Evolutionary conservation across 169 alveolate genomes (phyloP).

Genomic region (Hammondia hammondi): DNA sequence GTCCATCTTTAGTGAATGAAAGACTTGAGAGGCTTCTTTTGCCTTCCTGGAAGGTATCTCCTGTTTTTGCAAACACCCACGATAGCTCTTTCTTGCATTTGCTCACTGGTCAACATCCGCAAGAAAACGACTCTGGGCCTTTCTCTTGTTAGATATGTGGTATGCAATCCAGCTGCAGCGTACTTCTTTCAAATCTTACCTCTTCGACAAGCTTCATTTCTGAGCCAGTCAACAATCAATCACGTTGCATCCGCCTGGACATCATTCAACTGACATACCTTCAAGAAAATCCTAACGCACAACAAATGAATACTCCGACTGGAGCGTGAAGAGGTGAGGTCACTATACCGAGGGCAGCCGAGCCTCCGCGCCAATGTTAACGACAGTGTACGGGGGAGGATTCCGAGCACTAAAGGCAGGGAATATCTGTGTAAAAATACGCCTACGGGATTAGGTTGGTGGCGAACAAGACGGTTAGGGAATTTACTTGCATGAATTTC

Average conservation of each 20-base stretch:
- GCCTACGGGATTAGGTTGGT: neutral
- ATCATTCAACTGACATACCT: neutral
- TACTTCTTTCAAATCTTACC: neutral
- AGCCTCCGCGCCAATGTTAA: slow-evolving; percentile 59
- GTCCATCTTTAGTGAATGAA: neutral
- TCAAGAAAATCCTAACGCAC: neutral
- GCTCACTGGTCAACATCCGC: slow-evolving; percentile 15
- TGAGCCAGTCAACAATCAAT: neutral
- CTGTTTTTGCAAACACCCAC: neutral
- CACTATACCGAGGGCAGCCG: slow-evolving; percentile 30
- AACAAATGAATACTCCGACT: neutral
- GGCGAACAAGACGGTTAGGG: neutral
- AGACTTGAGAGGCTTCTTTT: neutral
- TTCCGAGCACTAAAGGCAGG: slow-evolving; percentile 31
- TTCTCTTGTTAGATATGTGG: neutral
- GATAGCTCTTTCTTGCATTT: neutral
- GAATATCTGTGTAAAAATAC: neutral
- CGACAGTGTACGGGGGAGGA: slow-evolving; percentile 63
- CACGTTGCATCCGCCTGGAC: neutral
- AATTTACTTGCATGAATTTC: neutral
- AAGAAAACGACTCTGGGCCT: slow-evolving; percentile 2
- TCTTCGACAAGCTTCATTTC: neutral
- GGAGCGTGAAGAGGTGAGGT: neutral
- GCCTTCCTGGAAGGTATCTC: neutral
- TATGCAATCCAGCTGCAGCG: neutral